A percentile compares a stretch with the other conserved stretches of the same genome.
Conservation (phyloP, 441 rosid species). For the Croton laevigatus region DNA sequence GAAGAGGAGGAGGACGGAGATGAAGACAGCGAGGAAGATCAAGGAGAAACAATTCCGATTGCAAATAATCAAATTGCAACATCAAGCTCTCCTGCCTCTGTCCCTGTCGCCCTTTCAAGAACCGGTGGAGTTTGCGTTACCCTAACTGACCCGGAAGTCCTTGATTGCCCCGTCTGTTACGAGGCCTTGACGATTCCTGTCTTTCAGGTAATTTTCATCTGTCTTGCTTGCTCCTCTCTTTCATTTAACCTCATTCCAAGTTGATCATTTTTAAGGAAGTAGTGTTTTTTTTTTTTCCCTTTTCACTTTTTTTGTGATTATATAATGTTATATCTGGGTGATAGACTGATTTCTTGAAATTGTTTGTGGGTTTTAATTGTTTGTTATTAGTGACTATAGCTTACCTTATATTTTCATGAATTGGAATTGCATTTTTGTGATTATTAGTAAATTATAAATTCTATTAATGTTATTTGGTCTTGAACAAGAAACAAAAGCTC, state of each 20-base stretch:
- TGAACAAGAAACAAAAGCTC: neutral
- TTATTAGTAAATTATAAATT: neutral
- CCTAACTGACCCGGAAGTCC: slow-evolving; percentile 46
- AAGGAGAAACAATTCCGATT: neutral
- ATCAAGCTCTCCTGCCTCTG: neutral
- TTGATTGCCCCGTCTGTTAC: slow-evolving; percentile 51
- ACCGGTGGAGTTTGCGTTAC: slow-evolving; percentile 29
- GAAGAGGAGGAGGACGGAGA: slow-evolving; percentile 11
- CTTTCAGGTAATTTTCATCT: slow-evolving; percentile 38
- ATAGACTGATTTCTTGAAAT: neutral
- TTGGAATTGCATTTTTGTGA: neutral
- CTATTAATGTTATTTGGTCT: neutral
- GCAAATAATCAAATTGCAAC: neutral
- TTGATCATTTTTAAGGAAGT: neutral
- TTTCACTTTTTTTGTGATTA: neutral
- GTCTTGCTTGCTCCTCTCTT: neutral
- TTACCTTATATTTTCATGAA: neutral
- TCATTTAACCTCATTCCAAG: neutral
- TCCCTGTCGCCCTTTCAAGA: slow-evolving; percentile 8
- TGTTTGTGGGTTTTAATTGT: neutral
- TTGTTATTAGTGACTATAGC: neutral
- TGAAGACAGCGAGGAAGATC: slow-evolving; percentile 17
- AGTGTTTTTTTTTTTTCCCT: neutral
- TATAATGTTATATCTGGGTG: neutral
- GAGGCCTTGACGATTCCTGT: slow-evolving; percentile 43